Conservation (phyloP, 2,329 filamentous ascomycete species). For the Clonostachys solani region DNA sequence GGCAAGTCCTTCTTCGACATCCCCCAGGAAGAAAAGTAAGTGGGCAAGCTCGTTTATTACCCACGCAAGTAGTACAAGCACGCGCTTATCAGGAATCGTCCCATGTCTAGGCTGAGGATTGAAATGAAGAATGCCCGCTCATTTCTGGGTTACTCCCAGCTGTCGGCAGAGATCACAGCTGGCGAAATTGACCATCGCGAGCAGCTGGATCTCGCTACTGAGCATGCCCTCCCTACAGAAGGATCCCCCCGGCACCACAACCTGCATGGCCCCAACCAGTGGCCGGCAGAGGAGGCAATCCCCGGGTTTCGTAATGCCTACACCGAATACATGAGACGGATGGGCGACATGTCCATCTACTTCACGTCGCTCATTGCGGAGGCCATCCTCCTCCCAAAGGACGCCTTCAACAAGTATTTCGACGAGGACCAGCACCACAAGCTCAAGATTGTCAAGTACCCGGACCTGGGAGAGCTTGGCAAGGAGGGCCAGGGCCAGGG, state of each 20-base stretch:
- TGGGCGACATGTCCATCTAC: slow-evolving; percentile 66
- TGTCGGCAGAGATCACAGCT: slow-evolving; percentile 68
- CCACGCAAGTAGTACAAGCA: not conserved
- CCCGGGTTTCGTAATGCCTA: slow-evolving; percentile 67
- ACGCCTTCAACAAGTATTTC: slow-evolving; percentile 77
- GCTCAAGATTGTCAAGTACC: slow-evolving; percentile 86
- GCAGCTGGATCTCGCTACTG: slow-evolving; percentile 82
- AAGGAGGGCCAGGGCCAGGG: slow-evolving; percentile 34
- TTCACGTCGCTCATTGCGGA: slow-evolving; percentile 83
- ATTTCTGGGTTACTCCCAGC: slow-evolving; percentile 66
- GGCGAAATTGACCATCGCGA: slow-evolving; percentile 75
- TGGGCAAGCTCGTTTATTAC: slow-evolving; percentile 2
- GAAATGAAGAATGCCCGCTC: slow-evolving; percentile 72
- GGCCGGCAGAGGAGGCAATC: slow-evolving; percentile 61
- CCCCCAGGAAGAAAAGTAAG: slow-evolving; percentile 68
- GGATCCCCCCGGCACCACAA: slow-evolving; percentile 68
- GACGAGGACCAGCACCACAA: slow-evolving; percentile 73
- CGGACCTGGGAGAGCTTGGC: slow-evolving; percentile 61
- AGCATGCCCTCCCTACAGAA: slow-evolving; percentile 61
- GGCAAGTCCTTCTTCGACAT: slow-evolving; percentile 75
- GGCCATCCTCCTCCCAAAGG: slow-evolving; percentile 65
- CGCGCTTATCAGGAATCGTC: not conserved
- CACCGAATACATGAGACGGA: slow-evolving; percentile 70
- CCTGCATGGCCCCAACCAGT: slow-evolving; percentile 74
- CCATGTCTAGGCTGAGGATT: slow-evolving; percentile 48